phyloP scores from a whole-genome alignment of 2,329 filamentous ascomycete genomes.

The Dendryphion nanum region DNA sequence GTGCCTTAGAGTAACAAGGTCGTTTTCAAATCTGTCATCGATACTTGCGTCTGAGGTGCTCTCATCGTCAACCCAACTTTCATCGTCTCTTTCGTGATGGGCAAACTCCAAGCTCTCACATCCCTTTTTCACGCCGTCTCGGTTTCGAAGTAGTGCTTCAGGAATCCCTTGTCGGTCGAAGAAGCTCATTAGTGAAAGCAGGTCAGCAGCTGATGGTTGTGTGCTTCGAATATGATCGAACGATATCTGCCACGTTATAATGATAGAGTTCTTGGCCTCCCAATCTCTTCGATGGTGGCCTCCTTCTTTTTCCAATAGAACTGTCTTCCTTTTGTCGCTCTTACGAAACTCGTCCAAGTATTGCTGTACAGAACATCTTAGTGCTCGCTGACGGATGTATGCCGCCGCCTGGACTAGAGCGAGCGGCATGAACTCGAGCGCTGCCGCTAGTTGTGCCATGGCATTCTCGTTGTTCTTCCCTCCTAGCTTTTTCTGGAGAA shows the following conservation, averaged over 20 bases:
- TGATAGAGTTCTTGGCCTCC: conserved; percentile 32
- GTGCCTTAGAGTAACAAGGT: conserved; percentile 11
- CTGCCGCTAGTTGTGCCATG: not conserved
- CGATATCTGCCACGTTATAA: conserved; percentile 32
- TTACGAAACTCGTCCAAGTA: conserved; percentile 43
- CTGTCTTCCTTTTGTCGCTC: conserved; percentile 24
- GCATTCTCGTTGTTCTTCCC: not conserved
- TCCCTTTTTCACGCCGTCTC: not conserved
- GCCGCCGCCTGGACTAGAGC: conserved; percentile 32
- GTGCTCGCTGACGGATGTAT: conserved; percentile 20
- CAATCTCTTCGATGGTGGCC: conserved; percentile 24
- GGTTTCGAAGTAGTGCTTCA: conserved; percentile 15
- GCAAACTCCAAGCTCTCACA: not conserved
- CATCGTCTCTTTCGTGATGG: not conserved
- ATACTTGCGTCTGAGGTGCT: not conserved
- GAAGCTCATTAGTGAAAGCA: conserved; percentile 41
- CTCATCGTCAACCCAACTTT: not conserved
- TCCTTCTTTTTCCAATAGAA: conserved; percentile 9
- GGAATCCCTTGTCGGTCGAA: conserved; percentile 17
- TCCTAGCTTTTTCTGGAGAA: conserved; percentile 3
- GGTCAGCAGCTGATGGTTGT: conserved; percentile 34
- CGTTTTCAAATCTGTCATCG: conserved; percentile 14
- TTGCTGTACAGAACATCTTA: conserved; percentile 3
- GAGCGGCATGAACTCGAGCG: conserved; percentile 23
- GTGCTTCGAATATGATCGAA: conserved; percentile 31